These are phyloP conservation scores for Obelidium mucronatum DNA, from an alignment of 192 early-diverging fungal species.

Conservation along the genomic window DNA sequence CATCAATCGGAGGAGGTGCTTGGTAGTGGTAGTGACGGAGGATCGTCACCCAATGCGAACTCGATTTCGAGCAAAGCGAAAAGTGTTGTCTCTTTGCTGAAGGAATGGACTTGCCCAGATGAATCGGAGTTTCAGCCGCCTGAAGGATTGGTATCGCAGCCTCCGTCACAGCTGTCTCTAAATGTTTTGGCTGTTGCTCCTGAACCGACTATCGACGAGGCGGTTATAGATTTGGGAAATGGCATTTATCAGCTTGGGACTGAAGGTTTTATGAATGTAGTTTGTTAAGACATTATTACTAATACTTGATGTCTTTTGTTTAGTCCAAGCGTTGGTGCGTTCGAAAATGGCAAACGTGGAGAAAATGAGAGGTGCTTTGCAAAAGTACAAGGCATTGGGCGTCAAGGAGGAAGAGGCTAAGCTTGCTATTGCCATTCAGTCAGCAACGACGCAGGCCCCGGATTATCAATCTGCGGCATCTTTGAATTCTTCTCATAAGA, in stretches of 20 bases:
- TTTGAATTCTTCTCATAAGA: conserved; percentile 13
- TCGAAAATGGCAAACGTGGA: conserved; percentile 49
- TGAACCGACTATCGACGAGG: conserved; percentile 35
- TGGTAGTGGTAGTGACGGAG: background rate
- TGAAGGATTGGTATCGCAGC: conserved; percentile 1
- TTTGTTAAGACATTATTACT: too few species aligned
- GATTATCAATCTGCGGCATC: conserved; percentile 5
- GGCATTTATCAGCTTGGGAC: conserved; percentile 48
- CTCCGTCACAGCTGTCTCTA: background rate
- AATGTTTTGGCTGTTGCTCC: background rate
- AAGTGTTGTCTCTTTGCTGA: conserved; percentile 23
- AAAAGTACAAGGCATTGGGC: conserved; percentile 38
- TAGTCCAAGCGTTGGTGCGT: conserved; percentile 42
- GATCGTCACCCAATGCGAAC: background rate
- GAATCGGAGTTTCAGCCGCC: conserved; percentile 54
- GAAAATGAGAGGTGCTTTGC: conserved; percentile 41
- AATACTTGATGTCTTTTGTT: background rate
- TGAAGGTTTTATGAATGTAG: conserved; percentile 37
- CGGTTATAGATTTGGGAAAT: conserved; percentile 51
- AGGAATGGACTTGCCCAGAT: conserved; percentile 40
- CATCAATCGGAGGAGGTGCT: background rate
- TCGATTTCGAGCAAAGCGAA: too few species aligned
- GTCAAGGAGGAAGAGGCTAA: conserved; percentile 47
- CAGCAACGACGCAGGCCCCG: conserved; percentile 27
- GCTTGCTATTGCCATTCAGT: conserved; percentile 43